Percentiles rank a stretch among this genome's conserved stretches.
phyloP scores from a whole-genome alignment of 352 stramenopile species.

The Phytophthora niederhauseri region DNA sequence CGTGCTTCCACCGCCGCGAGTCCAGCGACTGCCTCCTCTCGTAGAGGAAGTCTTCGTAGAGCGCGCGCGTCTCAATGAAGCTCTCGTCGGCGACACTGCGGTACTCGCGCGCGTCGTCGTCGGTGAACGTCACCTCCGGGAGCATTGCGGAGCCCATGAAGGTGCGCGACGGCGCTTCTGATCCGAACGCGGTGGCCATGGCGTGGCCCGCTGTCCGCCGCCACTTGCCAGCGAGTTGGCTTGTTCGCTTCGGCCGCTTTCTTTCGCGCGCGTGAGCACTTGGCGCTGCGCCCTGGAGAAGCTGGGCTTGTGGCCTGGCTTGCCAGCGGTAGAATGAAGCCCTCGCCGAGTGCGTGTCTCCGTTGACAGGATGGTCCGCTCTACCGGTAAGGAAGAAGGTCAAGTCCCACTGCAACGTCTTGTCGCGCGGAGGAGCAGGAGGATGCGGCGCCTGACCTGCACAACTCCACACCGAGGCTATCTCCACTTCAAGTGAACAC shows the following conservation, averaged over 20 bases:
- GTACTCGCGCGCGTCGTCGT: slow-evolving; percentile 40
- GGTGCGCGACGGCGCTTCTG: slow-evolving; percentile 2
- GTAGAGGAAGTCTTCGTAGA: slow-evolving; percentile 53
- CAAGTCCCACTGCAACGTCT: not conserved
- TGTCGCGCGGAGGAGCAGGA: not conserved
- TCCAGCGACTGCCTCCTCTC: slow-evolving; percentile 33
- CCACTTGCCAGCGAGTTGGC: not conserved
- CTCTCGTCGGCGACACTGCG: slow-evolving; percentile 41
- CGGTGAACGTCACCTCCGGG: slow-evolving; percentile 35
- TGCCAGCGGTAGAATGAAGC: slow-evolving; percentile 1
- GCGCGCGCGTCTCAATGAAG: slow-evolving; percentile 39
- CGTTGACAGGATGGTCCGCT: not conserved
- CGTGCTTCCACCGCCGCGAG: slow-evolving; percentile 40
- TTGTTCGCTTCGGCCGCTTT: slow-evolving; percentile 5
- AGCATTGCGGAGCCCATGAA: slow-evolving; percentile 26
- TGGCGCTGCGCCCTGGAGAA: not conserved
- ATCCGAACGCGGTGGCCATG: slow-evolving; percentile 6
- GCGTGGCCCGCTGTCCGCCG: not conserved
- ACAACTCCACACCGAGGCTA: not conserved
- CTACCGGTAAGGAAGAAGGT: not conserved
- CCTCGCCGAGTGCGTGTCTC: not conserved
- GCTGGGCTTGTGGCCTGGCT: no score
- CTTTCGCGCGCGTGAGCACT: not conserved
- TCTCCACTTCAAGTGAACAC: not conserved
- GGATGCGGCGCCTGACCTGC: not conserved